Percentiles rank a stretch among this genome's conserved stretches.
These are phyloP conservation scores for Hibiscus trionum DNA, from an alignment of 345 rosid genomes.

Conservation along the genomic window DNA sequence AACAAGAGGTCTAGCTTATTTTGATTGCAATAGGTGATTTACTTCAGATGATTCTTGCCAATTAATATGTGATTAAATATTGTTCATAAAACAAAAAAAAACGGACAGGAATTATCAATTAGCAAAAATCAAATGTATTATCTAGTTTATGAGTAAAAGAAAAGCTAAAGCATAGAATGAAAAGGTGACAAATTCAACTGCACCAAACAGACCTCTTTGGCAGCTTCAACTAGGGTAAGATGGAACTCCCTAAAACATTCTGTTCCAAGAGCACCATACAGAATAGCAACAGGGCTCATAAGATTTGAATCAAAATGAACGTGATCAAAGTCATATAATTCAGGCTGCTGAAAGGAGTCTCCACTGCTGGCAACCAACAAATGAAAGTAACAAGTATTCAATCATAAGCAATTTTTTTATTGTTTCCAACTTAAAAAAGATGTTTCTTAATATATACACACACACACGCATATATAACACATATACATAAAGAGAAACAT, in stretches of 20 bases:
- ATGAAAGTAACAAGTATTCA: neutral
- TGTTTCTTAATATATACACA: neutral
- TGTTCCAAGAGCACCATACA: conserved; percentile 95
- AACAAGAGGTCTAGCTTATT: neutral
- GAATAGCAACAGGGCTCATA: conserved; percentile 56
- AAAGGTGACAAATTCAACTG: neutral
- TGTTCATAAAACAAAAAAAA: conserved; percentile 1
- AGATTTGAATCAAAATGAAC: conserved; percentile 39
- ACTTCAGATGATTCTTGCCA: neutral
- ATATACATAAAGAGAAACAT: conserved; percentile 12
- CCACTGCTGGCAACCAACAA: conserved; percentile 40
- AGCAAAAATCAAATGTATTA: neutral
- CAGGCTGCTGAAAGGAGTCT: conserved; percentile 66
- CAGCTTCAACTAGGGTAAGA: conserved; percentile 51
- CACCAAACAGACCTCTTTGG: conserved; percentile 51
- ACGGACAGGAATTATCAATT: neutral
- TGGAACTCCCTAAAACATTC: conserved; percentile 78
- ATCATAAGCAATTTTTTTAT: neutral
- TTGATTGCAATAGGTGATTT: neutral
- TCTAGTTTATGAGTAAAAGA: neutral
- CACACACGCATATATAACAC: neutral
- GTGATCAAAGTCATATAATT: conserved; percentile 19
- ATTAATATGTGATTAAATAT: neutral
- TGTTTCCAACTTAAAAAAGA: conserved; percentile 7
- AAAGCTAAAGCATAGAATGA: neutral